A percentile compares a stretch with the other conserved stretches of the same genome.
phyloP scores from a whole-genome alignment of 306 rosid species.

The Potentilla sterilis region DNA sequence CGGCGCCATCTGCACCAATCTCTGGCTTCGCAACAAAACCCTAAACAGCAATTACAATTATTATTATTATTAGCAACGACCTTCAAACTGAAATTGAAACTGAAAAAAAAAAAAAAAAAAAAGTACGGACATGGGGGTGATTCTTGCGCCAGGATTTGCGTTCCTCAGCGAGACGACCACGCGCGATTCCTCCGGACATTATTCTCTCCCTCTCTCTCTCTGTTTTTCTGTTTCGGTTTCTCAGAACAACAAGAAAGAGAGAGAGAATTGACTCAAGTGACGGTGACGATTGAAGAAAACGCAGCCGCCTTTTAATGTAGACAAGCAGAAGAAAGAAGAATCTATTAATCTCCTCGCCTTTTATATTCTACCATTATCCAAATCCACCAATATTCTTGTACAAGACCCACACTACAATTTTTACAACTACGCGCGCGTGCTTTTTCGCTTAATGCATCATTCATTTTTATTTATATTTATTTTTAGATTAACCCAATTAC shows the following conservation, averaged over 20 bases:
- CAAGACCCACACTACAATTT: background rate
- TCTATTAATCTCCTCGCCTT: background rate
- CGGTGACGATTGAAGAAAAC: background rate
- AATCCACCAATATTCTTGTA: background rate
- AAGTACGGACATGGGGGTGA: constrained; percentile 79
- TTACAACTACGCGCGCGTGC: background rate
- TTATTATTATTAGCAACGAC: background rate
- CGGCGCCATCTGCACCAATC: constrained; percentile 63
- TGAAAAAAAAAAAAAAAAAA: background rate
- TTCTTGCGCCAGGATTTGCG: constrained; percentile 90
- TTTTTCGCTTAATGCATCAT: no score
- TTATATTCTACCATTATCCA: background rate
- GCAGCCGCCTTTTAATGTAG: background rate
- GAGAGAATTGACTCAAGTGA: no score
- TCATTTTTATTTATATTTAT: no score
- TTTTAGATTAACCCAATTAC: no score
- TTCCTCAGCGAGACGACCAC: constrained; percentile 87
- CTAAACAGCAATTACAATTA: constrained; percentile 26
- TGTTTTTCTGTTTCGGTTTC: background rate
- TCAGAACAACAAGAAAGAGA: background rate
- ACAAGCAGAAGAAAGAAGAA: background rate
- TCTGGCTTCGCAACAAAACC: constrained; percentile 95
- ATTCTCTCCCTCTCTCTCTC: background rate
- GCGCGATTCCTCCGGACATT: constrained; percentile 64
- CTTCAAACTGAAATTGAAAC: background rate